Evolutionary conservation across 1,284 basidiomycete genomes (phyloP).

Genomic region (Naganishia albida): DNA sequence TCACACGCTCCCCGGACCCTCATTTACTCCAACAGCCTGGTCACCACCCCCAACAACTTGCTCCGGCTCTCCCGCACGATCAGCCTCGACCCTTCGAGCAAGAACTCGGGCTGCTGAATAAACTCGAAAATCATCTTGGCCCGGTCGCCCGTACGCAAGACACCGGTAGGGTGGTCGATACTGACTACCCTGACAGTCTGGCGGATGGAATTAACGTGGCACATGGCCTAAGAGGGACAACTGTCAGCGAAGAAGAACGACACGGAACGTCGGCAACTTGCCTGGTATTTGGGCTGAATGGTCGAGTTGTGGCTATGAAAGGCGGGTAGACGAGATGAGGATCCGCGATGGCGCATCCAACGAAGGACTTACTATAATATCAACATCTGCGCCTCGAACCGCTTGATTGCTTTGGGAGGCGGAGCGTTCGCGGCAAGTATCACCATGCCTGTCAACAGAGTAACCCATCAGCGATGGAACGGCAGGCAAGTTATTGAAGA

Average conservation of each 20-base stretch:
- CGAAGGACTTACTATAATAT: slow-evolving; percentile 68
- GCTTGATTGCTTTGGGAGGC: slow-evolving; percentile 71
- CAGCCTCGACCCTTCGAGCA: slow-evolving; percentile 88
- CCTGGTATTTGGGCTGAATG: slow-evolving; percentile 84
- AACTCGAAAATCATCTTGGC: slow-evolving; percentile 82
- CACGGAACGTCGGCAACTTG: slow-evolving; percentile 45
- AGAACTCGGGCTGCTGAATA: slow-evolving; percentile 81
- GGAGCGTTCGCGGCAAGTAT: slow-evolving; percentile 76
- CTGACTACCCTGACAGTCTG: slow-evolving; percentile 88
- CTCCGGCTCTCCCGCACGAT: slow-evolving; percentile 90
- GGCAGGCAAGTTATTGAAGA: slow-evolving; percentile 28
- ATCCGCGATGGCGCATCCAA: slow-evolving; percentile 33
- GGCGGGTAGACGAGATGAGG: slow-evolving; percentile 42
- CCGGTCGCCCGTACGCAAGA: slow-evolving; percentile 85
- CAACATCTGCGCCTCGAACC: slow-evolving; percentile 81
- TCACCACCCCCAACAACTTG: slow-evolving; percentile 61
- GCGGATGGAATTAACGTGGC: slow-evolving; percentile 51
- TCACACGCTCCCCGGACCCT: too few species aligned
- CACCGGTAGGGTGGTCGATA: slow-evolving; percentile 81
- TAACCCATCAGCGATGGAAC: slow-evolving; percentile 1
- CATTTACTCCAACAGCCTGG: slow-evolving; percentile 58
- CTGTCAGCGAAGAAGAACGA: neutral
- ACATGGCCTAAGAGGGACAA: slow-evolving; percentile 6
- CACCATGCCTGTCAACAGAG: slow-evolving; percentile 64
- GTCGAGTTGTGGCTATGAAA: slow-evolving; percentile 80